Evolutionary conservation across 2,329 filamentous ascomycete genomes (phyloP).

Genomic region (Karstenula rhodostoma): DNA sequence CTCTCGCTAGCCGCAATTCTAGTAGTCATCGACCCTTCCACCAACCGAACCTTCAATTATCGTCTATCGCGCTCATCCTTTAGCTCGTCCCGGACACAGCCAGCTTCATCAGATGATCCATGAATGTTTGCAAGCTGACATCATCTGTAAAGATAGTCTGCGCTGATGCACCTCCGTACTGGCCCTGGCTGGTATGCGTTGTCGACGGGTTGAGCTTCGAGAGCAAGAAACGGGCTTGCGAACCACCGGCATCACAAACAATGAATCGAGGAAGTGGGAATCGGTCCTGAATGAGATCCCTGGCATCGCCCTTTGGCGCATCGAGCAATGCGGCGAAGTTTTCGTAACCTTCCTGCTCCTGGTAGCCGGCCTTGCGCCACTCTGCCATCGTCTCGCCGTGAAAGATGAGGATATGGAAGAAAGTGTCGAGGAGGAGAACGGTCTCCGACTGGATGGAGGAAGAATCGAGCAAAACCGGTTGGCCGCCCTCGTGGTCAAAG

Average conservation of each 20-base stretch:
- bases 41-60: background rate
- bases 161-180: conserved; percentile 89
- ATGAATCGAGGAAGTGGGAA: conserved; percentile 99
- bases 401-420: conserved; percentile 99
- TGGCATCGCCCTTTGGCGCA: conserved; percentile 94
- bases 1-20: conserved; percentile 2
- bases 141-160: conserved; percentile 99
- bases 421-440: conserved; percentile 93
- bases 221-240: conserved; percentile 94
- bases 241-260: conserved; percentile 97
- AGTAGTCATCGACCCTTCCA: background rate
- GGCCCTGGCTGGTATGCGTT: conserved; percentile 84
- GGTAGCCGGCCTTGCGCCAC: conserved; percentile 97
- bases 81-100: conserved; percentile 49
- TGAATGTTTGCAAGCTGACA: conserved; percentile 96
- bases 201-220: conserved; percentile 98
- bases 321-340: conserved; percentile 90
- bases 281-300: conserved; percentile 95
- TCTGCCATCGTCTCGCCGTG: conserved; percentile 97
- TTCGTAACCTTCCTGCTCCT: conserved; percentile 97
- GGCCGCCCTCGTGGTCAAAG: conserved; percentile 90
- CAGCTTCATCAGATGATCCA: conserved; percentile 98
- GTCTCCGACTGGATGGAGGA: conserved; percentile 95
- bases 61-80: conserved; percentile 4
- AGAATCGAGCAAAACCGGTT: conserved; percentile 94